phyloP scores from a whole-genome alignment of 2,329 filamentous ascomycete genomes.

The Domatiomyces catenatus region DNA sequence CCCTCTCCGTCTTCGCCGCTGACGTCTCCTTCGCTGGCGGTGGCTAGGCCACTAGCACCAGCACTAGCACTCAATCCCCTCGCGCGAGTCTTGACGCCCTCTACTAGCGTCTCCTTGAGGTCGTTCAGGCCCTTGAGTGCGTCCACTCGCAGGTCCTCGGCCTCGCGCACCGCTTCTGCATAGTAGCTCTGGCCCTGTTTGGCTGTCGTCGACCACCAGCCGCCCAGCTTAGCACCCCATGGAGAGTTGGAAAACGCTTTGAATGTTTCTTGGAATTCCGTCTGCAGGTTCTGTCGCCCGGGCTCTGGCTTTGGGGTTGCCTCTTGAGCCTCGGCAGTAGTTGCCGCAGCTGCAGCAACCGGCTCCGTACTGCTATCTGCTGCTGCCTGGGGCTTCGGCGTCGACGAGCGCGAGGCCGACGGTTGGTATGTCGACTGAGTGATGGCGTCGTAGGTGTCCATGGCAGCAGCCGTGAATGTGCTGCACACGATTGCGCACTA shows the following conservation, averaged over 20 bases:
- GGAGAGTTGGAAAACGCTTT: slow-evolving; percentile 80
- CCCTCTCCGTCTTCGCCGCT: slow-evolving; percentile 6
- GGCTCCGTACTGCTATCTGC: neutral
- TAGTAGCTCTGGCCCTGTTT: slow-evolving; percentile 89
- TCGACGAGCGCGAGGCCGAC: neutral
- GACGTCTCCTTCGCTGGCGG: no score
- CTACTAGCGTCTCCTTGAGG: neutral
- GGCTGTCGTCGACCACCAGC: slow-evolving; percentile 78
- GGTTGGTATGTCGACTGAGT: neutral
- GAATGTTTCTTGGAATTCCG: slow-evolving; percentile 88
- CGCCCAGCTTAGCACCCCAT: slow-evolving; percentile 79
- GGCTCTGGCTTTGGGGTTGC: slow-evolving; percentile 13
- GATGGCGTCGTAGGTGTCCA: neutral
- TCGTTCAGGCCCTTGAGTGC: slow-evolving; percentile 16
- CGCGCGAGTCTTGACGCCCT: slow-evolving; percentile 9
- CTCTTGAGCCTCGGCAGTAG: slow-evolving; percentile 15
- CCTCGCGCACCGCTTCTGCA: slow-evolving; percentile 67
- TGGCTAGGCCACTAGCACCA: slow-evolving; percentile 3
- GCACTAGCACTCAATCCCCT: slow-evolving; percentile 3
- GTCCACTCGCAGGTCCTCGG: slow-evolving; percentile 52
- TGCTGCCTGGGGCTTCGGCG: neutral
- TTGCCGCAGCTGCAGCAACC: slow-evolving; percentile 26
- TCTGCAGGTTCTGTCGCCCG: slow-evolving; percentile 48
- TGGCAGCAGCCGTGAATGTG: neutral
- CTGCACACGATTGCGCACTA: no score